Base-by-base conservation (phyloP, 2,329 filamentous ascomycete species). In the Pseudogymnoascus sp. region DNA sequence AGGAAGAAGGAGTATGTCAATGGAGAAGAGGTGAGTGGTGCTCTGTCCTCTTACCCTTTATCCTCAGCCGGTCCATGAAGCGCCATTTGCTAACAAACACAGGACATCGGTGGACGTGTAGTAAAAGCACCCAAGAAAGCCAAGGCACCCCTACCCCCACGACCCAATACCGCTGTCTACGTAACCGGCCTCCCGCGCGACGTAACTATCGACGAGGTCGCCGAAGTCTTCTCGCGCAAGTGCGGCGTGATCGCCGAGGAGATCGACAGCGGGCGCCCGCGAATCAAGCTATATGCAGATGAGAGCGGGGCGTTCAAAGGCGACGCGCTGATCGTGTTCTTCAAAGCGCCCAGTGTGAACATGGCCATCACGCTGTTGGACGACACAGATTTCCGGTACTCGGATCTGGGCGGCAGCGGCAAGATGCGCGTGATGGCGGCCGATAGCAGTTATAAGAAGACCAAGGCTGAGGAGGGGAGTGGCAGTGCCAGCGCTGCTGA, bases 171-270 rank as follows among this genome's bases (percentile, higher is more conserved):
- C 5, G 93, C 93, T 44, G 84, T 99, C 67, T 99, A 93, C 77
- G 89, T 97, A 59, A 96, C 92, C 4, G 91, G 90, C 11, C 83
- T 99, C 3, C 96, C 95, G 0, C 76, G 81, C 40, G 91, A 97
- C 74, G 88, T 86, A 46, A 90, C 88, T 0, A 79, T 88, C 44
- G 85, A 89, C 31, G 95, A 99, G 77, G 86, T 99, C 15, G 83
- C 89, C 68, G 84, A 91, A 23, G 81, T 90, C 29, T 99, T 99
- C 78, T 91, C 88, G 59, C 79, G 83, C 66, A 93, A 91, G 74
- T 96, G 85, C 71, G 93, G 93, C 65, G 89, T 97, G 68, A 93
- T 99, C 67, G 91, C 93, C 59, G 93, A 97, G 76, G 90, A 96
- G 76, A 93, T 96, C 67, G 93, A 97, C 72, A 92, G 87, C 70